Base-by-base conservation (phyloP, 164 flowering plant species). In the Aristolochia californica region DNA sequence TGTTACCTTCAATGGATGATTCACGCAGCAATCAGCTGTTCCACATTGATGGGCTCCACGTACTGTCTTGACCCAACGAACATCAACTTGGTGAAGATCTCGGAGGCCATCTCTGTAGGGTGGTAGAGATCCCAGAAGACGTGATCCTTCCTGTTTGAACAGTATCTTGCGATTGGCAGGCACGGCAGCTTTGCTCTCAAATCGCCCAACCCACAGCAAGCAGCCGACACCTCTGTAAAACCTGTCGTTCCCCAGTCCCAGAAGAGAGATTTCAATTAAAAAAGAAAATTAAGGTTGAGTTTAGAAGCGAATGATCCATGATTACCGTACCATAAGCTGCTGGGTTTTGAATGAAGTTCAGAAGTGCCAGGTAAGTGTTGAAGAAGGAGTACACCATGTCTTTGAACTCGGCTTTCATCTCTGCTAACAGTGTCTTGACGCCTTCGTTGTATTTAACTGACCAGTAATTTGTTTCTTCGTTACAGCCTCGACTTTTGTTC, bases 41-140 rank as follows among this genome's bases (percentile, higher is more conserved):
- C 68, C 40, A 80, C 57, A 62, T 78, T 83, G 13, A 83, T 59
- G 8, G 89, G 89, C 23, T 38, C 64, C 14, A 68, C 62, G 40
- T 70, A 74, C 17, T 57, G 61, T 11, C 43, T 43, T 0, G 87
- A 55, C 45, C 84, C 88, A 38, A 74, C 77, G 28, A 70, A 79
- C 34, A 76, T 2, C 14, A 45, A 49, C 24, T 86, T 76, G 0
- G 65, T 72, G 18, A 82, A 45, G 5, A 78, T 60, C 24, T 70
- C 49, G 57, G 73, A 45, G 53, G 84, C 73, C 34, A 73, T 78
- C 59, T 87, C 80, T 13, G 91, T 82, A 7, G 94, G 97, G 56
- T 91, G 97, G 67, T 60, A 81, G 27, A 80, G 56, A 63, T 91
- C 97, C 96, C 96, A 91, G 74, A 91, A 91, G 14, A 87, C 61